Percentiles rank a stretch among this genome's conserved stretches.
Conservation (phyloP, 345 rosid genomes). For the Populus davidiana region DNA sequence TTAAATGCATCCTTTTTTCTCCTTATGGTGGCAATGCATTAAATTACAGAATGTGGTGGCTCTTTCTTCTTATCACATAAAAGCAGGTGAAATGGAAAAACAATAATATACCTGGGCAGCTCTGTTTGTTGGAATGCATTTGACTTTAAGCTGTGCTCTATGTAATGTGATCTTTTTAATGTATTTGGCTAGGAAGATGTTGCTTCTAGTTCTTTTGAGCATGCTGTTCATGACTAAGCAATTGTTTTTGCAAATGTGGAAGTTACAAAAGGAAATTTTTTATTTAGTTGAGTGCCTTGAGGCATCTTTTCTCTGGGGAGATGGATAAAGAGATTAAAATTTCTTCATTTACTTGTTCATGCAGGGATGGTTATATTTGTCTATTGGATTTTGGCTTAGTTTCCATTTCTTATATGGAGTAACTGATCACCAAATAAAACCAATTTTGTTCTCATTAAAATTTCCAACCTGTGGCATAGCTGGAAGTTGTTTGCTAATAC, state of each 20-base stretch:
- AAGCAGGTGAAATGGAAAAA: background rate
- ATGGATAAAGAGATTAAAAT: background rate
- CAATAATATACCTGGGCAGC: background rate
- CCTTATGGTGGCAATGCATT: background rate
- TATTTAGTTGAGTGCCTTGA: background rate
- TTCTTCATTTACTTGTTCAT: constrained; percentile 12
- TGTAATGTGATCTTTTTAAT: background rate
- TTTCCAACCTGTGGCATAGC: constrained; percentile 17
- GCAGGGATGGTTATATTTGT: background rate
- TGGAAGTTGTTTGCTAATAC: constrained; percentile 22
- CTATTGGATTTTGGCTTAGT: constrained; percentile 5
- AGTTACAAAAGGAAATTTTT: background rate
- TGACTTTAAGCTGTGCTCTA: background rate
- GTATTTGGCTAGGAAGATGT: background rate
- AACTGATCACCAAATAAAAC: background rate
- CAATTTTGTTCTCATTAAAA: constrained; percentile 14
- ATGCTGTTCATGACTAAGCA: background rate
- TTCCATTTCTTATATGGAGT: background rate
- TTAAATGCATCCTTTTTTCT: background rate
- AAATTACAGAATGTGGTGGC: background rate
- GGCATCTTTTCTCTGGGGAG: background rate
- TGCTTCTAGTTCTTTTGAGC: background rate
- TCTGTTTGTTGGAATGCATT: background rate
- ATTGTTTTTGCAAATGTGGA: background rate
- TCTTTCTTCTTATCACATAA: background rate